These are phyloP conservation scores for Terana coerulea DNA, from an alignment of 768 basidiomycete genomes.

Conservation along the genomic window DNA sequence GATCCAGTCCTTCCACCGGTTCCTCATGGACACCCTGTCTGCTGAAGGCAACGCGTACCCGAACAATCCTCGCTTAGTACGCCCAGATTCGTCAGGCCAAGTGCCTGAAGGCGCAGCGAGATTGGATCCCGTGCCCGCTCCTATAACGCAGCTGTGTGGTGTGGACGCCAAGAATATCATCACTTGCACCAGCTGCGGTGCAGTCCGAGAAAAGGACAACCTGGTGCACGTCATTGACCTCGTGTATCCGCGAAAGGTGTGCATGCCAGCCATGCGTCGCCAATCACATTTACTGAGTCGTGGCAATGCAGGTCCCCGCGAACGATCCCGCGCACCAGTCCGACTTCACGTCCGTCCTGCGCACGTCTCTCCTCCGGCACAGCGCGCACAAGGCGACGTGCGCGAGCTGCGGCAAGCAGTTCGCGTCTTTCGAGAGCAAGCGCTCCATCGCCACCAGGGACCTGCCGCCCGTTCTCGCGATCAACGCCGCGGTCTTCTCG, in stretches of 20 bases:
- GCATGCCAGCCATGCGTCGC: slow-evolving; percentile 13
- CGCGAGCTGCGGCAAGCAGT: slow-evolving; percentile 67
- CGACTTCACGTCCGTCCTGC: slow-evolving; percentile 67
- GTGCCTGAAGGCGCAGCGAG: no score
- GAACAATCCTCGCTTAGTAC: slow-evolving; percentile 53
- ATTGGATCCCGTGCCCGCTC: slow-evolving; percentile 50
- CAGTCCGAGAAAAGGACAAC: slow-evolving; percentile 68
- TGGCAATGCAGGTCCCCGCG: slow-evolving; percentile 26
- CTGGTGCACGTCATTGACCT: slow-evolving; percentile 84
- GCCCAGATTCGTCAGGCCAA: no score
- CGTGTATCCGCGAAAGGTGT: slow-evolving; percentile 80
- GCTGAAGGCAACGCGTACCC: slow-evolving; percentile 67
- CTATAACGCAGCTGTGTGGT: slow-evolving; percentile 83
- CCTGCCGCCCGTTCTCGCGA: slow-evolving; percentile 78
- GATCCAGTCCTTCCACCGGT: slow-evolving; percentile 95
- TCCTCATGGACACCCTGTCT: slow-evolving; percentile 81
- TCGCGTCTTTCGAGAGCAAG: slow-evolving; percentile 65
- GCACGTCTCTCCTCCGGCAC: slow-evolving; percentile 73
- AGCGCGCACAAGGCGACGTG: slow-evolving; percentile 87
- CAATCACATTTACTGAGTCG: slow-evolving; percentile 1
- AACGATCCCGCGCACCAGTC: slow-evolving; percentile 36
- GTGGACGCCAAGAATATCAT: slow-evolving; percentile 74
- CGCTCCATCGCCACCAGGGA: slow-evolving; percentile 61
- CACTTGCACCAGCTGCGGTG: slow-evolving; percentile 72
- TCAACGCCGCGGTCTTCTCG: slow-evolving; percentile 81